Evolutionary conservation across 2,329 filamentous ascomycete genomes (phyloP).

Genomic region (Colletotrichum sp.): DNA sequence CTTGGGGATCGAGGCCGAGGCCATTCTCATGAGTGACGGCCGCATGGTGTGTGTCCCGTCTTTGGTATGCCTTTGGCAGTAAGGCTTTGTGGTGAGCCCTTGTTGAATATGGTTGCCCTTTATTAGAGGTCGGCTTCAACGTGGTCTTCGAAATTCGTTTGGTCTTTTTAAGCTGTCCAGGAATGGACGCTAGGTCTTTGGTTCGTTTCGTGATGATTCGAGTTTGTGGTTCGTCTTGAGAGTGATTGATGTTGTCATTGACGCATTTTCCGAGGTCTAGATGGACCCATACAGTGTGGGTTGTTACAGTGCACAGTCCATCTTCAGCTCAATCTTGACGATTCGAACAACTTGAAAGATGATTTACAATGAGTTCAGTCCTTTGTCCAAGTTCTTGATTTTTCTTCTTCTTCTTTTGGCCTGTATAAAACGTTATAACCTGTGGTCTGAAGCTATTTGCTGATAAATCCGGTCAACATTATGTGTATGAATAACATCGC

Average conservation of each 20-base stretch:
- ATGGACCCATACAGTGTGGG: background rate
- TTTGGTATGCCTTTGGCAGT: background rate
- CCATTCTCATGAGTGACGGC: slow-evolving; percentile 25
- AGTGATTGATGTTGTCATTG: background rate
- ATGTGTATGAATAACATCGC: too few relatives aligned
- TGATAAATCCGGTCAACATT: too few relatives aligned
- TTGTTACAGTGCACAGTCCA: background rate
- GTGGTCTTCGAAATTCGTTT: background rate
- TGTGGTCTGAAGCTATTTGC: too few relatives aligned
- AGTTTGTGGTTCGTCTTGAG: background rate
- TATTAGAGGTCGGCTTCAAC: too few relatives aligned
- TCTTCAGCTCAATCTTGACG: background rate
- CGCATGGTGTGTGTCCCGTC: background rate
- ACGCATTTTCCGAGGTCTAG: background rate
- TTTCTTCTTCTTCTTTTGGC: too few relatives aligned
- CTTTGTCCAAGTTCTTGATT: too few relatives aligned
- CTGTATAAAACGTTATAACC: too few relatives aligned
- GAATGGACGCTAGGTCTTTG: background rate
- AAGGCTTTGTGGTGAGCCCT: background rate
- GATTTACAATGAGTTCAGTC: too few relatives aligned
- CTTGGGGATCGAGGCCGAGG: slow-evolving; percentile 38
- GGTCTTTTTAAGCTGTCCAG: background rate
- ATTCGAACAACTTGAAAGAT: too few relatives aligned
- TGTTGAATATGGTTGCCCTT: background rate
- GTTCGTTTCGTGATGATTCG: background rate